These are phyloP conservation scores for Tolypocladium amazonense DNA, from an alignment of 2,329 filamentous ascomycete genomes.

Conservation along the genomic window DNA sequence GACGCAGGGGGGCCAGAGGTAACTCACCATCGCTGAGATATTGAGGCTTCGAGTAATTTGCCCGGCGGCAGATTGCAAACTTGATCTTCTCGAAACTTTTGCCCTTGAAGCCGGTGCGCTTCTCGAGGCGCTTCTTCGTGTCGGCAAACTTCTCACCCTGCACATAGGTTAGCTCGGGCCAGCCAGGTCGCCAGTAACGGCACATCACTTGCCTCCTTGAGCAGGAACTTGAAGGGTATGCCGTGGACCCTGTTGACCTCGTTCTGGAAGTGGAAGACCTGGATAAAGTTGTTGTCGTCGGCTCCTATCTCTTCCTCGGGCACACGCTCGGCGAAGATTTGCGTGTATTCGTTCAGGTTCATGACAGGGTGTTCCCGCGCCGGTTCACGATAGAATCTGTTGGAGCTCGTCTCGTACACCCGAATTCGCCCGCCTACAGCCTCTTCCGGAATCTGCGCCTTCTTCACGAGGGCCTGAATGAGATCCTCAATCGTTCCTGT, in stretches of 20 bases:
- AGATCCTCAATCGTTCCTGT: slow-evolving; percentile 73
- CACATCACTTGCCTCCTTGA: slow-evolving; percentile 56
- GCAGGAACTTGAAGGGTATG: slow-evolving; percentile 80
- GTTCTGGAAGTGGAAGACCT: slow-evolving; percentile 86
- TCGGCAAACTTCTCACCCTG: slow-evolving; percentile 80
- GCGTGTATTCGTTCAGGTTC: slow-evolving; percentile 76
- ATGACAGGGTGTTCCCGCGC: slow-evolving; percentile 60
- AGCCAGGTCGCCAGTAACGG: not conserved
- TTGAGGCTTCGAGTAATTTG: slow-evolving; percentile 63
- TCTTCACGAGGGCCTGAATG: slow-evolving; percentile 65
- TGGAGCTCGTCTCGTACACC: slow-evolving; percentile 71
- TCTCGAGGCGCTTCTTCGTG: slow-evolving; percentile 88
- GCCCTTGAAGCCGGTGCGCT: slow-evolving; percentile 87
- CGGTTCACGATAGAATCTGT: slow-evolving; percentile 77
- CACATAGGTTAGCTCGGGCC: slow-evolving; percentile 2
- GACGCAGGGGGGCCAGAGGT: not conserved
- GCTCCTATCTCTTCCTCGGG: slow-evolving; percentile 60
- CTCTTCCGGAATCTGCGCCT: slow-evolving; percentile 69
- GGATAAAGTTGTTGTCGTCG: slow-evolving; percentile 51
- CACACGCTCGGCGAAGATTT: slow-evolving; percentile 70
- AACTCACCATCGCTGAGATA: slow-evolving; percentile 80
- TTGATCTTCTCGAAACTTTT: slow-evolving; percentile 99
- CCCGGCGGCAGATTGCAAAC: slow-evolving; percentile 70
- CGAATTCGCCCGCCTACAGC: slow-evolving; percentile 57
- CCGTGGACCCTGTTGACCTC: slow-evolving; percentile 78